Evolutionary conservation across 345 rosid genomes (phyloP).

Genomic region (Microcos paniculata): DNA sequence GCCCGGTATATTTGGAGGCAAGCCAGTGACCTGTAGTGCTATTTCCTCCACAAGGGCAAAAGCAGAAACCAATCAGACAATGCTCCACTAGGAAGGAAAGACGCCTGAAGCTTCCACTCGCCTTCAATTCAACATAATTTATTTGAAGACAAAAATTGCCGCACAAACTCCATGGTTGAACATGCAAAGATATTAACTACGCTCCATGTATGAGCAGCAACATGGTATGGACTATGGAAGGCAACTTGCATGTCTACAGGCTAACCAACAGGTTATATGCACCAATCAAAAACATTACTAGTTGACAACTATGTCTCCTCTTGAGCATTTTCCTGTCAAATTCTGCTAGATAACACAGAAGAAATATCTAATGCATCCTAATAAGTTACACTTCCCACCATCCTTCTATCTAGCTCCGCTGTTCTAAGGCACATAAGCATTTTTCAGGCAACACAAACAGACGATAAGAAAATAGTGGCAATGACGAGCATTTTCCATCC

Average conservation of each 20-base stretch:
- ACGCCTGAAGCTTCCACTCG: neutral
- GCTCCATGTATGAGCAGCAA: neutral
- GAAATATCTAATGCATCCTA: neutral
- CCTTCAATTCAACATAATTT: neutral
- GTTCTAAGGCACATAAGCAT: neutral
- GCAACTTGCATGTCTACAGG: neutral
- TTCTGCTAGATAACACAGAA: neutral
- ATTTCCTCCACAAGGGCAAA: neutral
- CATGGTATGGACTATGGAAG: neutral
- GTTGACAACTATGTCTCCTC: neutral
- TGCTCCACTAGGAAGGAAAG: slow-evolving; percentile 6
- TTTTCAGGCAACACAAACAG: neutral
- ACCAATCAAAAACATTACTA: too few species aligned
- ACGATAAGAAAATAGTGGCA: neutral
- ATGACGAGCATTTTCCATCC: neutral
- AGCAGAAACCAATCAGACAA: neutral
- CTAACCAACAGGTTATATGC: neutral
- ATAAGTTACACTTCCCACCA: neutral
- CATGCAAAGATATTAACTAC: neutral
- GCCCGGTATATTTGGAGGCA: neutral
- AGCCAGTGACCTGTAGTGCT: neutral
- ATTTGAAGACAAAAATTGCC: neutral
- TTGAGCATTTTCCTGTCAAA: neutral
- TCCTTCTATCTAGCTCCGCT: neutral
- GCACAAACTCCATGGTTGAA: neutral